These are phyloP conservation scores for Chlamydomonas incerta DNA, from an alignment of 139 green algal species.

Conservation along the genomic window DNA sequence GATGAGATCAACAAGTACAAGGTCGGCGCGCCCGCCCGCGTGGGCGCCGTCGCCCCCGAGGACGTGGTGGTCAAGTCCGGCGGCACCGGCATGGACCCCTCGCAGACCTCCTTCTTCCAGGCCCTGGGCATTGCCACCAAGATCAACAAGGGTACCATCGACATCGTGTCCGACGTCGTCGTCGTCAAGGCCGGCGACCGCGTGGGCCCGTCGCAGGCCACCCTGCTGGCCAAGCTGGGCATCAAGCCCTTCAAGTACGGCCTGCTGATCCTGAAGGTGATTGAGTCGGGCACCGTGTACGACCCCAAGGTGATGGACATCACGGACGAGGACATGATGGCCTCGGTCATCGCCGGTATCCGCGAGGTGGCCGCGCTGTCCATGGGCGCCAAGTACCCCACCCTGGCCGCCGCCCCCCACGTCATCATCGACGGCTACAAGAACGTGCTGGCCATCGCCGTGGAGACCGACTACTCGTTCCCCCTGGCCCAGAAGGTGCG, in stretches of 20 bases:
- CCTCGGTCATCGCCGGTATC: constrained; percentile 74
- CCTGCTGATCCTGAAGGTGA: constrained; percentile 83
- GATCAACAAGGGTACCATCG: constrained; percentile 99
- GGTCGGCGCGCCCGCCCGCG: constrained; percentile 93
- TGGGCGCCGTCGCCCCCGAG: constrained; percentile 90
- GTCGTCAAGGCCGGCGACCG: constrained; percentile 91
- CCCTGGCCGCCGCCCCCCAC: constrained; percentile 93
- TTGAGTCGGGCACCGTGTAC: constrained; percentile 90
- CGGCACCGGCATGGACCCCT: constrained; percentile 97
- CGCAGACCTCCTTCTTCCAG: constrained; percentile 99
- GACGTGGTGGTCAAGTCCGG: constrained; percentile 92
- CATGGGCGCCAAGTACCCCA: constrained; percentile 89
- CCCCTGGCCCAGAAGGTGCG: constrained; percentile 89
- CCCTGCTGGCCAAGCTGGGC: constrained; percentile 97
- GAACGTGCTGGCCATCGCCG: constrained; percentile 95
- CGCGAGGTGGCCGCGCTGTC: constrained; percentile 90
- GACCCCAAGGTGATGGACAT: constrained; percentile 94
- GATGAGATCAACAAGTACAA: constrained; percentile 89
- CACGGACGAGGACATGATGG: constrained; percentile 92
- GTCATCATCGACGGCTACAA: constrained; percentile 98
- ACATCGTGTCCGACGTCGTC: constrained; percentile 94
- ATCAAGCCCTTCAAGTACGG: constrained; percentile 99
- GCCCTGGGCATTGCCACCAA: constrained; percentile 99
- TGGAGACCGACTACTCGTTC: constrained; percentile 96
- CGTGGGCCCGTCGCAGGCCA: constrained; percentile 96